Evolutionary conservation across 768 basidiomycete species (phyloP).

Genomic region (Trametes punicea): DNA sequence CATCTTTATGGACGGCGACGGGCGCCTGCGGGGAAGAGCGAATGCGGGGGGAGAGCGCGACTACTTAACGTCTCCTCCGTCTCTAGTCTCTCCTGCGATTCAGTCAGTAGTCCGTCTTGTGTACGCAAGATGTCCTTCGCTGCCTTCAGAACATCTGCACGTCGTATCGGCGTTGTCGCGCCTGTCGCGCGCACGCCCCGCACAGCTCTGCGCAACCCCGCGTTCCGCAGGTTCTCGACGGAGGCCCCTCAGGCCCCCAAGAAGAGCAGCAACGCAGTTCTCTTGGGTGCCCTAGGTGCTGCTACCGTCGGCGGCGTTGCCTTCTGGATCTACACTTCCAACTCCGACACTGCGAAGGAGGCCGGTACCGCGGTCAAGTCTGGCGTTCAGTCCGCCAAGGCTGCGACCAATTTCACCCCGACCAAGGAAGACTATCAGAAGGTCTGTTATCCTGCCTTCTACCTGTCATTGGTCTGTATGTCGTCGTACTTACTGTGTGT

Average conservation of each 20-base stretch:
- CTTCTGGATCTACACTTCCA: conserved; percentile 55
- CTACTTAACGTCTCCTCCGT: conserved; percentile 1
- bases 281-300: conserved; percentile 61
- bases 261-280: conserved; percentile 51
- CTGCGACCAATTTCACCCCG: conserved; percentile 66
- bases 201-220: conserved; percentile 33
- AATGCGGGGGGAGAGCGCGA: background rate
- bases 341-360: conserved; percentile 45
- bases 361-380: conserved; percentile 57
- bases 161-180: conserved; percentile 40
- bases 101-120: background rate
- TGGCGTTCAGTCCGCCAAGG: conserved; percentile 59
- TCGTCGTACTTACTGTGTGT: background rate
- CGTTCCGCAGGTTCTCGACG: conserved; percentile 59
- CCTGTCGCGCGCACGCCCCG: conserved; percentile 17
- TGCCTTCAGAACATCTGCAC: conserved; percentile 48
- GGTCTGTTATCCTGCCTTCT: conserved; percentile 37
- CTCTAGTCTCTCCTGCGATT: background rate
- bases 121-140: conserved; percentile 50
- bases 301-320: conserved; percentile 57
- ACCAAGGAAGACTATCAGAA: conserved; percentile 88
- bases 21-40: conserved; percentile 6
- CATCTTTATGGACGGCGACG: conserved; percentile 1
- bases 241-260: conserved; percentile 34
- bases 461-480: background rate